Base-by-base conservation (phyloP, 2,329 filamentous ascomycete species). In the Myriangium duriaei region DNA sequence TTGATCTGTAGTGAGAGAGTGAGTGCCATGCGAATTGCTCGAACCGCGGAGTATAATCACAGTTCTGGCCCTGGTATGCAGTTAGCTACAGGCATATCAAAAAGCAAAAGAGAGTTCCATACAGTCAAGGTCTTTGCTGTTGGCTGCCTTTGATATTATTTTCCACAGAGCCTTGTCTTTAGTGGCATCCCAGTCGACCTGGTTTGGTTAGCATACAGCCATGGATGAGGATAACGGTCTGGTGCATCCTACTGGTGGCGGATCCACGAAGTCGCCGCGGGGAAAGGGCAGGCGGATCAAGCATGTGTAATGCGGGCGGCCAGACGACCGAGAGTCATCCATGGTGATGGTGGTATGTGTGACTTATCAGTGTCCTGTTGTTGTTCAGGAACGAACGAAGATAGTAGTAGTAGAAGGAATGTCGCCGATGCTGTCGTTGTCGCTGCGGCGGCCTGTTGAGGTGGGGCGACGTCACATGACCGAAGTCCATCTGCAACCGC, bases 91-190 rank as follows among this genome's bases (percentile, higher is more conserved):
- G n/a, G n/a, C n/a, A n/a, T n/a, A n/a, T n/a, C n/a, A n/a, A n/a
- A n/a, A n/a, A n/a, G n/a, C n/a, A n/a, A n/a, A n/a, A n/a, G n/a
- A n/a, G n/a, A n/a, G 12, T 1, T 11, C 67, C 51, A 57, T 66
- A 92, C 88, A 98, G 56, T 96, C 77, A 53, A 95, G 77, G 53
- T 93, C 81, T 41, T 70, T 72, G 36, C 77, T 81, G 54, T 85
- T 84, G 2, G 82, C 76, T 19, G 80, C 76, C 44, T 79, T 79
- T 0, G 86, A 93, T 4, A 96, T 72, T 36, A 94, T 76, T 57
- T 83, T 83, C 91, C 91, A 98, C 11, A 98, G 62, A 7, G 76
- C 76, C 42, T 84, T 81, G 53, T 96, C 91, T 58, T 95, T 96
- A 14, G 71, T 67, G 1, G 79, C 71, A 59, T 87, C 79, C 91